Evolutionary conservation across 2,329 filamentous ascomycete genomes (phyloP).

Genomic region (Lachnellula suecica): DNA sequence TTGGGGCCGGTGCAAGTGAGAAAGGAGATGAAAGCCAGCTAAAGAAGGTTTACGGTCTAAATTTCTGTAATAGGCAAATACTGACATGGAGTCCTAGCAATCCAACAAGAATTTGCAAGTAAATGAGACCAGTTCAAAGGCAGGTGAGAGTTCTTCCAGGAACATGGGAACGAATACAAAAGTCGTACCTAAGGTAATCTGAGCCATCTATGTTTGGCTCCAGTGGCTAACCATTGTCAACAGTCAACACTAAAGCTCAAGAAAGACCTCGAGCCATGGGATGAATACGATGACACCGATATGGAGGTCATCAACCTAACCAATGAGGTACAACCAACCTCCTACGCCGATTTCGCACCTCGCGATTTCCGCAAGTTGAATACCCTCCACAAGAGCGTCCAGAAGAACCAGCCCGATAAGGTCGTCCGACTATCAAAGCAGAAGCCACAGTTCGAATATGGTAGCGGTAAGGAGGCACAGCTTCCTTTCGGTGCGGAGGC

Average conservation of each 20-base stretch:
- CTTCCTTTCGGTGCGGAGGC: constrained; percentile 18
- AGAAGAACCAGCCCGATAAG: constrained; percentile 14
- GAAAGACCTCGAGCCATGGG: background rate
- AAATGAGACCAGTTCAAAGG: background rate
- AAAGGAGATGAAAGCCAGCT: background rate
- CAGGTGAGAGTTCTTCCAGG: background rate
- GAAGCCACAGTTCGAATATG: constrained; percentile 27
- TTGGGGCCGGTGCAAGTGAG: background rate
- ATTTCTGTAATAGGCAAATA: background rate
- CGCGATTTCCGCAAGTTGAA: constrained; percentile 30
- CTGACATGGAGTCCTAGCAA: background rate
- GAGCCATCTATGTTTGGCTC: background rate
- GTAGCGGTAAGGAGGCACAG: constrained; percentile 19
- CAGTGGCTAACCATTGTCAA: background rate
- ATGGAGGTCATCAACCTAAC: constrained; percentile 32
- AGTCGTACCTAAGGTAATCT: background rate
- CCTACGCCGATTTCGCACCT: constrained; percentile 23
- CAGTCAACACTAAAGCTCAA: constrained; percentile 14
- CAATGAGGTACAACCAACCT: constrained; percentile 11
- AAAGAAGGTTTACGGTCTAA: background rate
- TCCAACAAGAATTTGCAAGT: background rate
- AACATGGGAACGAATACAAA: background rate
- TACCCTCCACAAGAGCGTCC: constrained; percentile 30
- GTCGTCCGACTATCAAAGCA: constrained; percentile 25
- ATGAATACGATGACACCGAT: constrained; percentile 9